Evolutionary conservation across 441 rosid species (phyloP).

Genomic region (Gossypium trilobum): DNA sequence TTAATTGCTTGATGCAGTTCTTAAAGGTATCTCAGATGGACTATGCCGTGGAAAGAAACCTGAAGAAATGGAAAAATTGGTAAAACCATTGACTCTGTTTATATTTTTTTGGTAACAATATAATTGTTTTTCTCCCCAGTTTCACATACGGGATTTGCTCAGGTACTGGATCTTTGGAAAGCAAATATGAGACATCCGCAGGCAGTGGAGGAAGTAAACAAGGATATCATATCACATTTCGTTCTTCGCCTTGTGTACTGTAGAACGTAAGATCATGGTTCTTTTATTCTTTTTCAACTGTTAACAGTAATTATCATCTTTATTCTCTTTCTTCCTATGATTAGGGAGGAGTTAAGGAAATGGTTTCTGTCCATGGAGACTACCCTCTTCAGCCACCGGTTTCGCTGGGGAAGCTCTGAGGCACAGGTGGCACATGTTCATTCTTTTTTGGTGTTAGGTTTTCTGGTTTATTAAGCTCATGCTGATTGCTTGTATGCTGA

Average conservation of each 20-base stretch:
- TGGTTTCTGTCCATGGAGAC: constrained; percentile 93
- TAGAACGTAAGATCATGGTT: constrained; percentile 52
- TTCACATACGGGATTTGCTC: not conserved
- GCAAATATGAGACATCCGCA: constrained; percentile 53
- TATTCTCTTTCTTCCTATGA: not conserved
- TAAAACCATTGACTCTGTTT: constrained; percentile 15
- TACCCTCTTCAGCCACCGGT: constrained; percentile 62
- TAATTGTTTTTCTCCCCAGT: not conserved
- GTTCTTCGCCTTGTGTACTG: constrained; percentile 84
- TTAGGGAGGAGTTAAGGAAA: constrained; percentile 83
- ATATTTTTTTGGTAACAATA: not conserved
- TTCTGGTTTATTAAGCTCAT: not conserved
- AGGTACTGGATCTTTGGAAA: constrained; percentile 53
- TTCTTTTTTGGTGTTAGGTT: not conserved
- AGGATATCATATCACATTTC: constrained; percentile 79
- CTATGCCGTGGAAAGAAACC: constrained; percentile 69
- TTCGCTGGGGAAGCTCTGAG: constrained; percentile 29
- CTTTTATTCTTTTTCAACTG: not conserved
- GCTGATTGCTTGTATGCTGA: constrained; percentile 12
- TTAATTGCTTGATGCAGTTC: constrained; percentile 39
- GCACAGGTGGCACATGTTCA: constrained; percentile 40
- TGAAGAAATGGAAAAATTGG: constrained; percentile 61
- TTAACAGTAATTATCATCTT: not conserved
- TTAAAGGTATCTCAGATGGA: constrained; percentile 73
- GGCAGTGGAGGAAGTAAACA: constrained; percentile 40